Evolutionary conservation across 2,329 filamentous ascomycete genomes (phyloP), one percentile per base, ranked within the genome.

Genomic region (Chaetothyriales sp.): DNA sequence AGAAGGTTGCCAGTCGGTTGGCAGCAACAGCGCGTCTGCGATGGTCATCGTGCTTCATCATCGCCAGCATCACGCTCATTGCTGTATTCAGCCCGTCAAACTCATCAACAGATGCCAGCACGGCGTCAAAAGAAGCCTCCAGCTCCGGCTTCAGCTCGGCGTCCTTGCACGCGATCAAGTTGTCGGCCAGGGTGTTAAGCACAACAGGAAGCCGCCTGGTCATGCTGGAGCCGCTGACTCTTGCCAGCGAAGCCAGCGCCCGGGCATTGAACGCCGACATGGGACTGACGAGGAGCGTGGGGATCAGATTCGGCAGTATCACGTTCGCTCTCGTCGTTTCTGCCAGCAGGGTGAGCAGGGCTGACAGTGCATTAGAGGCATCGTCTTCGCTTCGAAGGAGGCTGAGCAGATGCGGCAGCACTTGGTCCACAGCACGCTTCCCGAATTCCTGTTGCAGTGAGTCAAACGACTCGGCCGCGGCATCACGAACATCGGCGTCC

Each of bases 401-500:
- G 63, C 80, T 90, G 62, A 98, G 81, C 26, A 98, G 80, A 70
- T 88, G 84, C 49, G 93, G 93, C 56, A 98, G 75, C 20, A 98
- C 92, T 65, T 96, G 88, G 62, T 98, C 90, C 48, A 98, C 85
- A 49, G 88, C 89, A 62, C 80, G 84, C 75, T 95, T 96, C 71
- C 92, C 92, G 55, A 96, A 74, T 48, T 94, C 86, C 62, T 90
- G 85, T 67, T 98, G 92, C 52, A 98, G 70, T 32, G 89, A 86
- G 66, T 98, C 92, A 63, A 98, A 98, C 1, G 92, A 92, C 68
- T 98, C 92, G 19, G 93, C 92, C 22, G 93, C 92, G 52, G 92
- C 87, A 67, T 98, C 92, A 65, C 92, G 78, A 47, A 98, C 93
- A 53, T 95, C 86, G 55, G 80, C 79, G 63, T 95, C 84, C 9